Evolutionary conservation across 495 filamentous ascomycete genomes (phyloP), one percentile per base, ranked within the genome.

Genomic region (Lentithecium fluviatile): DNA sequence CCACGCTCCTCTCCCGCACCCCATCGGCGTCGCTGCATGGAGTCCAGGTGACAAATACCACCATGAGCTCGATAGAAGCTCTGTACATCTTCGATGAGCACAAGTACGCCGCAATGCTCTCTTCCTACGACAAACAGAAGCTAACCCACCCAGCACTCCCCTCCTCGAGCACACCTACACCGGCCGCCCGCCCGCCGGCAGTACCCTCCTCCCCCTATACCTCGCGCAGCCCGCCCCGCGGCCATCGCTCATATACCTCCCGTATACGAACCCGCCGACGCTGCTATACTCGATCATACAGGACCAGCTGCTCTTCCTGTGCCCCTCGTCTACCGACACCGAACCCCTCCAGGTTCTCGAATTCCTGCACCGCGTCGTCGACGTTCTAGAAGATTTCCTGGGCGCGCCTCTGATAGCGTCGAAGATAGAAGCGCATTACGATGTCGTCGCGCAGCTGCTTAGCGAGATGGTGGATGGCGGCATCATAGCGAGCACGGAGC

Each of bases 381-480:
- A 99, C 79, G 84, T 90, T 3, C 79, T 99, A 19, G 95, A 99
- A 75, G 94, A 97, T 56, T 97, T 97, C 69, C 79, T 97, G 12
- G 93, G 93, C 34, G 82, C 89, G n/a, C 94, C 94, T 2, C 74
- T 99, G 52, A 76, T 96, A 20, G 87, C 90, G 15, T 79, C 78
- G 58, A 96, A 92, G 75, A 86, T 99, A 67, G 90, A 96, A 72
- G 78, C 78, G 29, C 89, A 83, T 72, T 99, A 97, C 70, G 90
- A 97, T 84, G 87, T 97, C 43, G 89, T 96, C 21, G 91, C 91
- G 17, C 95, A 97, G 74, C 76, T 99, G 7, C 79, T 97, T 25
- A 87, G 86, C 66, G 94, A 99, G 76, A 96, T 97, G 86, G 96
- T 92, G 72, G 94, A 99, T 82, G 91, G 84, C 12, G 95, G 94